Evolutionary conservation across 305 asterid genomes (phyloP).

Genomic region (Fraxinus sp.): DNA sequence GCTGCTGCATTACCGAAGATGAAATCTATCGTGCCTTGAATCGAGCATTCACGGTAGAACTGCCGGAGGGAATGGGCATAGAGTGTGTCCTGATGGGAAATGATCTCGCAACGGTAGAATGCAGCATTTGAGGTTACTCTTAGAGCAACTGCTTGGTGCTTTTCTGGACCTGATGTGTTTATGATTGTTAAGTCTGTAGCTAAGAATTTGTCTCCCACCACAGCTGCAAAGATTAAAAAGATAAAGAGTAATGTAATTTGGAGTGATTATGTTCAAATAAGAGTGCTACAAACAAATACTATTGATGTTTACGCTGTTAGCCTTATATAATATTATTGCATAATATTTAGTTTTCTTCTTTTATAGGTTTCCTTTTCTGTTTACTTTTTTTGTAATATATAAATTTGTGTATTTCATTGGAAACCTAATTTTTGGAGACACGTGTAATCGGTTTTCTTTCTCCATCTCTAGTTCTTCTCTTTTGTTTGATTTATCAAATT

Average conservation of each 20-base stretch:
- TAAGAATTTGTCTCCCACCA: constrained; percentile 67
- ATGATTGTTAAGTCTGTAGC: constrained; percentile 53
- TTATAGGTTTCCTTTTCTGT: not conserved
- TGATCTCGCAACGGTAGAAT: constrained; percentile 51
- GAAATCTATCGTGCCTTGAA: constrained; percentile 67
- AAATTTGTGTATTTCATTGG: not conserved
- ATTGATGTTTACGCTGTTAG: not conserved
- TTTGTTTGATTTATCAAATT: not conserved
- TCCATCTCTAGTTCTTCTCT: not conserved
- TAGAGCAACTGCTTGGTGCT: constrained; percentile 79
- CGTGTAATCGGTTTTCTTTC: not conserved
- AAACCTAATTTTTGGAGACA: not conserved
- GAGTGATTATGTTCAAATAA: not conserved
- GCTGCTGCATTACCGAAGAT: constrained; percentile 85
- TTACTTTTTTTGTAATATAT: no score
- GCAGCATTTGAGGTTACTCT: constrained; percentile 65
- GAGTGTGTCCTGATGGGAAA: constrained; percentile 65
- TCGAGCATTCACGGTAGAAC: constrained; percentile 52
- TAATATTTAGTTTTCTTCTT: not conserved
- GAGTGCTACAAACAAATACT: not conserved
- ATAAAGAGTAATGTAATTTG: not conserved
- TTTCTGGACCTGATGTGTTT: constrained; percentile 59
- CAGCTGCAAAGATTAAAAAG: constrained; percentile 41
- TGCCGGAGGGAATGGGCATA: constrained; percentile 67
- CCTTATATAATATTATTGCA: no score